Evolutionary conservation across 1,284 basidiomycete genomes (phyloP).

Genomic region (Ustilago hordei): DNA sequence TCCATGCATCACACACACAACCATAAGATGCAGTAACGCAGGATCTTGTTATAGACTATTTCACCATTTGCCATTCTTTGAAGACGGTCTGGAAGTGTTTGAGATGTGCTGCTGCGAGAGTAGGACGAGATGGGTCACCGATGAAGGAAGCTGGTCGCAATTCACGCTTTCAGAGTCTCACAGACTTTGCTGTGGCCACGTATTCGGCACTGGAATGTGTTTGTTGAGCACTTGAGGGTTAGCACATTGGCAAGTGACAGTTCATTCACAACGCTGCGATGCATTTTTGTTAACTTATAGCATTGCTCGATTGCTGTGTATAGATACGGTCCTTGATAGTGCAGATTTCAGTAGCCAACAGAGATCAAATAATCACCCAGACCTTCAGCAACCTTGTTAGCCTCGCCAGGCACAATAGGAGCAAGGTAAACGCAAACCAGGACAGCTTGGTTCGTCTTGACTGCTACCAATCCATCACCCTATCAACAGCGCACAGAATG

Average conservation of each 20-base stretch:
- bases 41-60: too few relatives aligned
- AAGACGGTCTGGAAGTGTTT: too few relatives aligned
- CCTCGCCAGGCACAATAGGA: conserved; percentile 78
- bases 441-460: conserved; percentile 89
- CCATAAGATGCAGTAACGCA: background rate
- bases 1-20: background rate
- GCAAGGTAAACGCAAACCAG: conserved; percentile 82
- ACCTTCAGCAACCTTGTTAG: conserved; percentile 78
- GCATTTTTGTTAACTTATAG: background rate
- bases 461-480: conserved; percentile 83
- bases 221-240: too few relatives aligned
- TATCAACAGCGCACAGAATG: conserved; percentile 65
- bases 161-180: too few relatives aligned
- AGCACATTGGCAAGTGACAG: too few relatives aligned
- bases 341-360: conserved; percentile 55
- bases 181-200: too few relatives aligned
- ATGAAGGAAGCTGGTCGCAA: too few relatives aligned
- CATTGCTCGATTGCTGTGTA: background rate
- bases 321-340: background rate
- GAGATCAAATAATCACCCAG: conserved; percentile 66
- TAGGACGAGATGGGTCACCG: too few relatives aligned
- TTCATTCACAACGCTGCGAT: too few relatives aligned
- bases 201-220: too few relatives aligned
- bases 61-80: too few relatives aligned
- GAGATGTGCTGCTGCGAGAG: too few relatives aligned